These are phyloP conservation scores for Termitomyces sp. DNA, from an alignment of 768 basidiomycete genomes.

Conservation along the genomic window DNA sequence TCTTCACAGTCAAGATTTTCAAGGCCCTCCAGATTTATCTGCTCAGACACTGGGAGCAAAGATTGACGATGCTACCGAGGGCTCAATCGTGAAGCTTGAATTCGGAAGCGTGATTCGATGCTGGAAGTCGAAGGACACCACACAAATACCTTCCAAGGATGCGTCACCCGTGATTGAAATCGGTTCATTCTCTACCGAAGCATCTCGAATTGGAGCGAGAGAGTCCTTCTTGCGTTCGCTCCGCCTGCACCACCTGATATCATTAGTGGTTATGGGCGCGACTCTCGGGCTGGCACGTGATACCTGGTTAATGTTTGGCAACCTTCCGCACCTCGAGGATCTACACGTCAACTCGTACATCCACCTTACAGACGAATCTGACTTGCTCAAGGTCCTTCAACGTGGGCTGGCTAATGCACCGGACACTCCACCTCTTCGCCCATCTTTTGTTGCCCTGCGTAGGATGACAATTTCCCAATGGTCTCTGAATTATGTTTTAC, in stretches of 20 bases:
- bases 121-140: background rate
- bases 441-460: background rate
- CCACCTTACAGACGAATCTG: no score
- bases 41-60: background rate
- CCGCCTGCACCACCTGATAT: background rate
- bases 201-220: no score
- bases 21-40: no score
- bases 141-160: background rate
- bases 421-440: background rate
- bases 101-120: background rate
- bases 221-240: background rate
- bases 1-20: background rate
- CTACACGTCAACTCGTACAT: background rate
- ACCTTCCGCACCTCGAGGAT: background rate
- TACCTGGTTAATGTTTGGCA: background rate
- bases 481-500: background rate
- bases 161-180: background rate
- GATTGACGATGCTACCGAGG: background rate
- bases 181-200: no score
- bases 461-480: background rate
- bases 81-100: background rate
- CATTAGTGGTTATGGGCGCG: background rate
- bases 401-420: background rate
- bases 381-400: no score
- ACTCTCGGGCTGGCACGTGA: background rate